Base-by-base conservation (phyloP, 2,329 filamentous ascomycete genomes). In the Fusarium globosum region DNA sequence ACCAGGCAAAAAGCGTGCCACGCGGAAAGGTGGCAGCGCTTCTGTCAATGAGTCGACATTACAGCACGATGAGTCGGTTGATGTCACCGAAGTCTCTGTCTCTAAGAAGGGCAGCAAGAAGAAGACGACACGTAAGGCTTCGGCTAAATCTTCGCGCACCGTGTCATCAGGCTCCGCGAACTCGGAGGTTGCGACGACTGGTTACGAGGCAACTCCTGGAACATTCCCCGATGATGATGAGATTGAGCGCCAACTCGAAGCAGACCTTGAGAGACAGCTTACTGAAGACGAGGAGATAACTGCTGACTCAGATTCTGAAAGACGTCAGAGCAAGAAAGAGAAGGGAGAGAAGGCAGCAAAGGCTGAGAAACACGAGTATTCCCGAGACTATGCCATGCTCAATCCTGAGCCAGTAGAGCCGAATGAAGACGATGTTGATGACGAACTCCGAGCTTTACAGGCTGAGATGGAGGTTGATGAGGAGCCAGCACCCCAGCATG, bases 201-300 rank as follows among this genome's bases (percentile, higher is more conserved):
- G 88, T 4, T 65, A 83, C 9, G 79, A 79, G 41, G 79, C 77
- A 7, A 80, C 83, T 10, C 77, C 84, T n/a, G 82, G 82, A 21
- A 81, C 81, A 9, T 81, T 88, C 16, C 87, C 88, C 0, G 86
- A 89, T 61, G 90, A 93, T 68, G 88, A 90, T 4, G 91, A 93
- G 71, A 87, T 93, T 42, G 90, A 94, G 58, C 87, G 88, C 28
- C 89, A 89, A 55, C 83, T 94, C 2, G 88, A 92, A 76, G 90
- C 88, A 5, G 92, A 92, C 65, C 85, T 93, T 15, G 88, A 91
- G 48, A 83, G 86, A 36, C 88, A 86, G 3, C 77, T 88, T 33
- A 86, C 85, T 4, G 87, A 91, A 36, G 86, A 88, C 20, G 88
- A 90, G 49, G 84, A 86, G 39, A 80, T 85, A 13, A 82, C 81